phyloP scores from a whole-genome alignment of 176 grass and related monocot genomes.

The Phyllostachys edulis region DNA sequence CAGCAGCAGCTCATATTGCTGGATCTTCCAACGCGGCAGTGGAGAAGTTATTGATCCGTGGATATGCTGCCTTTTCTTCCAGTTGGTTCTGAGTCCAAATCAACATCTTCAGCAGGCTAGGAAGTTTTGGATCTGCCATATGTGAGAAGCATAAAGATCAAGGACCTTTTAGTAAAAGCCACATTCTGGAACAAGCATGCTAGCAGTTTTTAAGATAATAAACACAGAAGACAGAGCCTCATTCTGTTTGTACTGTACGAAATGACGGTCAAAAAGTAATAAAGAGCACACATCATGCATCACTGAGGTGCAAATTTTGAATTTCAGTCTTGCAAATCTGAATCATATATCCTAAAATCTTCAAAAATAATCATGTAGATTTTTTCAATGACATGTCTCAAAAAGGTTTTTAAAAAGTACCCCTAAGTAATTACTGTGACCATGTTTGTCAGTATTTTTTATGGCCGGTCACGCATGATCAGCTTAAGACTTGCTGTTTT shows the following conservation, averaged over 20 bases:
- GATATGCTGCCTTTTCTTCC: conserved; percentile 79
- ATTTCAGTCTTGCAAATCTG: not conserved
- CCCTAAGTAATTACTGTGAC: not conserved
- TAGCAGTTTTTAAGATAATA: not conserved
- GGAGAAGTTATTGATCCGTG: conserved; percentile 65
- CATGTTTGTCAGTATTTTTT: not conserved
- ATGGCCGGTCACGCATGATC: not conserved
- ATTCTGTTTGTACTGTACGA: not conserved
- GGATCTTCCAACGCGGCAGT: conserved; percentile 74
- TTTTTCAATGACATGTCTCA: not conserved
- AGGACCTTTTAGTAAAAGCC: conserved; percentile 10
- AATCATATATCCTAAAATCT: not conserved
- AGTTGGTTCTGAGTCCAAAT: conserved; percentile 89
- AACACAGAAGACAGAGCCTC: not conserved
- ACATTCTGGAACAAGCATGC: not conserved
- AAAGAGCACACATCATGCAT: not conserved
- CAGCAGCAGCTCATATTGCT: conserved; percentile 43
- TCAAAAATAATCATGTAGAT: not conserved
- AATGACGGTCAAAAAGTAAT: not conserved
- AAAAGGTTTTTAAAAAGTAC: not conserved
- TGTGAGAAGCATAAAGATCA: not conserved
- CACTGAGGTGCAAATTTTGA: not conserved
- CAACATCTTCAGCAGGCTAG: conserved; percentile 90
- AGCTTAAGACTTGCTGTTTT: not conserved
- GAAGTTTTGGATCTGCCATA: conserved; percentile 83